Evolutionary conservation across 768 basidiomycete genomes (phyloP).

Genomic region (Dioszegia aurantiaca): DNA sequence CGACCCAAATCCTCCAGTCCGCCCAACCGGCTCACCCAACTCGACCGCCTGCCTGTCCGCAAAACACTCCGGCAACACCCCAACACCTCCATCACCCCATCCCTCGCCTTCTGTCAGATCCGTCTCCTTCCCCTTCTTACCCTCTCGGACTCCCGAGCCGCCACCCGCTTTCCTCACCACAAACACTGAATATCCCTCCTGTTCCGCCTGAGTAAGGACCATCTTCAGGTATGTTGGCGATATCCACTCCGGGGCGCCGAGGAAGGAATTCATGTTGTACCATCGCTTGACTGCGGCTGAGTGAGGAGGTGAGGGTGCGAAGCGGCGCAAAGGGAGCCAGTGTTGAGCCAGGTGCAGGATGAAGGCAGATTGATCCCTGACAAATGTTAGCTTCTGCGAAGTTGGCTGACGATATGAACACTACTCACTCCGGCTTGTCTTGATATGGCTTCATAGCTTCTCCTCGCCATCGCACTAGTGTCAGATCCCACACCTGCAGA

Average conservation of each 20-base stretch:
- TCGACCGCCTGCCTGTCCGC: constrained; percentile 61
- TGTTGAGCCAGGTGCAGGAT: constrained; percentile 82
- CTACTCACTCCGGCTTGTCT: constrained; percentile 66
- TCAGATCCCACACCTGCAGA: constrained; percentile 76
- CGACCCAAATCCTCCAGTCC: constrained; percentile 21
- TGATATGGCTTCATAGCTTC: constrained; percentile 77
- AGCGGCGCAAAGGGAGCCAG: constrained; percentile 84
- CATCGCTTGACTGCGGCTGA: constrained; percentile 57
- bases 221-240: constrained; percentile 77
- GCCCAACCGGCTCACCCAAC: constrained; percentile 67
- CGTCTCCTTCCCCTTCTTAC: constrained; percentile 13
- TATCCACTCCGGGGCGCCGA: constrained; percentile 72
- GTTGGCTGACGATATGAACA: not conserved
- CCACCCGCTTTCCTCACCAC: constrained; percentile 24
- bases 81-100: constrained; percentile 65
- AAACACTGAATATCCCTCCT: constrained; percentile 62
- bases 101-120: constrained; percentile 27
- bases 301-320: constrained; percentile 56
- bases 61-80: constrained; percentile 69
- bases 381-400: constrained; percentile 3
- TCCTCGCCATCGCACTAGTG: constrained; percentile 77
- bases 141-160: constrained; percentile 3
- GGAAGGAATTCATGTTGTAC: constrained; percentile 84
- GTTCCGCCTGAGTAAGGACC: constrained; percentile 81
- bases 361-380: constrained; percentile 79